Evolutionary conservation across 2,329 filamentous ascomycete species (phyloP), one percentile per base, ranked within the genome.

Genomic region (Alternaria brassicicola): DNA sequence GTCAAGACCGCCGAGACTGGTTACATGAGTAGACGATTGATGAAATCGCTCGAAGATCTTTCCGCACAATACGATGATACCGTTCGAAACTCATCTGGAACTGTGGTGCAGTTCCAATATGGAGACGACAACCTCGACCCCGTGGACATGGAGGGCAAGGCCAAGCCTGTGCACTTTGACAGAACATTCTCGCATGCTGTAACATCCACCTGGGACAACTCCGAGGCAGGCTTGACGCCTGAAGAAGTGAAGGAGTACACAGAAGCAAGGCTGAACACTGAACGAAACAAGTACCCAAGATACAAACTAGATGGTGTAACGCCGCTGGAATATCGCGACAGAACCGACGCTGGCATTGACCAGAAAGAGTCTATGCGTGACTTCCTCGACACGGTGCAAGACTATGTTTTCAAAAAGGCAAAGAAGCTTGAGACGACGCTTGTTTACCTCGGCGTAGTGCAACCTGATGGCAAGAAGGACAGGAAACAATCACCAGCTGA

Each of bases 1-100:
- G 95, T 98, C 80, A 99, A 99, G 82, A 99, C 95, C 52, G 95
- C 95, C 52, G 95, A 99, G 78, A 99, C 95, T 10, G 95, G 95
- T 64, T 99, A 99, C 80, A 99, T 99, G 95, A 98, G 94, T 63
- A 89, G 95, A 80, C 89, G 95, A 67, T 78, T 99, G 74, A 99
- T 99, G 94, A 99, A 99, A 79, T 97, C 92, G 3, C 80, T 99
- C 47, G 95, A 99, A 75, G 95, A 99, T 82, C 81, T 98, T 3
- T 97, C 93, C 1, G 92, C 91, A 0, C 88, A 93, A 69, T 99
- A 99, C 70, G 95, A 99, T 70, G 87, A 96, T 70, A 99, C 95
- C 0, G 94, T 99, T 0, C 88, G 95, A 55, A 98, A 94, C 26
- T 97, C 93, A 0, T 89, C 89, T 2, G 91, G 91, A 7, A 89